Evolutionary conservation across 1,284 basidiomycete species (phyloP).

Genomic region (Cryptococcus depauperatus): DNA sequence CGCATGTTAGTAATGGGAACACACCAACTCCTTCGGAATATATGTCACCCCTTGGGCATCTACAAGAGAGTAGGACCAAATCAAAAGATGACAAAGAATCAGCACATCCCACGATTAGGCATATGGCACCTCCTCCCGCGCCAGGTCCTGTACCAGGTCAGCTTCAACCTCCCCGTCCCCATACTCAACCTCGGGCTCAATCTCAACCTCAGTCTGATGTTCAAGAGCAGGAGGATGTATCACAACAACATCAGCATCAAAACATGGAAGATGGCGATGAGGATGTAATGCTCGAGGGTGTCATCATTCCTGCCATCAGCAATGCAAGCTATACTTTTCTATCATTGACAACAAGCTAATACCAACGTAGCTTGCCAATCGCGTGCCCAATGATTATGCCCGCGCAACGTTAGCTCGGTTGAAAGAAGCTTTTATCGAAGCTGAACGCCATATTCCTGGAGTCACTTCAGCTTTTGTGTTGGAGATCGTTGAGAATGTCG

Average conservation of each 20-base stretch:
- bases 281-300: constrained; percentile 88
- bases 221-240: no score
- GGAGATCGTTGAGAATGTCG: constrained; percentile 49
- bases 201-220: no score
- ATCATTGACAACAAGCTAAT: neutral
- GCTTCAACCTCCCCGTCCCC: neutral
- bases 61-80: neutral
- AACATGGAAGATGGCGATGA: constrained; percentile 53
- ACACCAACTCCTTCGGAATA: neutral
- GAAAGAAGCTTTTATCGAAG: constrained; percentile 81
- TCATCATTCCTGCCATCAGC: constrained; percentile 82
- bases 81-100: constrained; percentile 5
- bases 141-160: constrained; percentile 1
- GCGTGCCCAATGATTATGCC: constrained; percentile 79
- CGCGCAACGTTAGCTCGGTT: constrained; percentile 71
- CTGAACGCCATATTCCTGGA: constrained; percentile 62
- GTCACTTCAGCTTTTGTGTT: constrained; percentile 47
- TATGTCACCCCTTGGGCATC: neutral
- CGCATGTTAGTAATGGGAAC: neutral
- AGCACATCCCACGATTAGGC: constrained; percentile 9
- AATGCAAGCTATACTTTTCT: constrained; percentile 55
- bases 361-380: constrained; percentile 63
- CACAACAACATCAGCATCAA: constrained; percentile 11
- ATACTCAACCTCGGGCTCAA: constrained; percentile 1
- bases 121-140: neutral